Evolutionary conservation across 495 filamentous ascomycete species (phyloP).

Genomic region (Aspergillus incahuasiensis): DNA sequence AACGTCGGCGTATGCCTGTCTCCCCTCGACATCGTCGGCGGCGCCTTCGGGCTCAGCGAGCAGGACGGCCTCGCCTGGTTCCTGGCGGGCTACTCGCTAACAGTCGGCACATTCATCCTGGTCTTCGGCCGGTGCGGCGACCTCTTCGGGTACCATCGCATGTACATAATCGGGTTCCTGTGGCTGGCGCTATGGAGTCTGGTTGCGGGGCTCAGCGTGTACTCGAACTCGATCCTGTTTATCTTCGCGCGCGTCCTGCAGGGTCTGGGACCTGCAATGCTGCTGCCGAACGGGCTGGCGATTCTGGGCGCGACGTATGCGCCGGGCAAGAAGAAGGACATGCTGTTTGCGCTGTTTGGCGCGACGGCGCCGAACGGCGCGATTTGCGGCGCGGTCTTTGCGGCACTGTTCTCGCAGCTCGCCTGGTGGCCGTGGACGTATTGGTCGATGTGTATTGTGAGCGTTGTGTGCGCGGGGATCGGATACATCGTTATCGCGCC

Average conservation of each 20-base stretch:
- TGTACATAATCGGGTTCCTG: conserved; percentile 52
- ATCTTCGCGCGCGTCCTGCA: conserved; percentile 55
- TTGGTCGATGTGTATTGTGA: conserved; percentile 50
- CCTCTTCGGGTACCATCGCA: conserved; percentile 51
- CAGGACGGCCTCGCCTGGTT: conserved; percentile 48
- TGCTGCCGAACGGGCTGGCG: conserved; percentile 60
- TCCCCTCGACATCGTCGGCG: conserved; percentile 42
- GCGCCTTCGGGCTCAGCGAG: conserved; percentile 39
- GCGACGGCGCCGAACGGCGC: conserved; percentile 55
- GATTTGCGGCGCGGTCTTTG: conserved; percentile 47
- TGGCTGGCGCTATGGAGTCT: conserved; percentile 58
- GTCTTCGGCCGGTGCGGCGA: conserved; percentile 58
- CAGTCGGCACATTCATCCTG: conserved; percentile 62
- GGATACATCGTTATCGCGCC: conserved; percentile 47
- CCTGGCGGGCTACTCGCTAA: conserved; percentile 54
- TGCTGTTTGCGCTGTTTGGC: conserved; percentile 62
- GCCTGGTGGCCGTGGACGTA: conserved; percentile 67
- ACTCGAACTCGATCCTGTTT: conserved; percentile 50
- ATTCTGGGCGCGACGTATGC: conserved; percentile 55
- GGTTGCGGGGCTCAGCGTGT: conserved; percentile 48
- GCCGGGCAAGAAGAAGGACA: conserved; percentile 52
- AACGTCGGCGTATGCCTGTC: conserved; percentile 30
- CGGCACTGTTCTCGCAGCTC: conserved; percentile 45
- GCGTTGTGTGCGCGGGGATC: conserved; percentile 33
- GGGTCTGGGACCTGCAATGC: conserved; percentile 57